Base-by-base conservation (phyloP, 768 basidiomycete genomes). In the Lentinula guzmanii region DNA sequence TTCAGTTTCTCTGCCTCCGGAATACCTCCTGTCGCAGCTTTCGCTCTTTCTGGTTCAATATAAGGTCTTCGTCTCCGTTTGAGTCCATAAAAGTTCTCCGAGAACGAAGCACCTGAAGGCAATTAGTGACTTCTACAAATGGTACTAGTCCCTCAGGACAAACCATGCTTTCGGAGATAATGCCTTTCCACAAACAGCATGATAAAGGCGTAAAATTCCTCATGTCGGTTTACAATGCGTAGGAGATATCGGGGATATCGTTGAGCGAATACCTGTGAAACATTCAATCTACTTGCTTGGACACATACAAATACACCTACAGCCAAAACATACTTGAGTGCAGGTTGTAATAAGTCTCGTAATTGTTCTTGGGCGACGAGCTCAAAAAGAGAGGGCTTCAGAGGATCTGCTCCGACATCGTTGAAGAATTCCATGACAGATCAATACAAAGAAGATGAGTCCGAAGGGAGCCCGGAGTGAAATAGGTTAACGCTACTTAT, bases 21-120 rank as follows among this genome's bases (percentile, higher is more conserved):
- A 35, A 86, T 73, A 3, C 86, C 84, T 11, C 84, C 86, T 9
- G 89, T 86, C 43, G 90, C 91, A 31, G 82, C 82, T 46, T 77
- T 75, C 1, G 87, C 82, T 60, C 90, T 81, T 45, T 89, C 84
- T 1, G 84, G 85, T 63, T 87, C 82, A 64, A 92, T 85, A 66
- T 83, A 82, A 3, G 91, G 89, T 61, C 81, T 78, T 41, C 90
- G 76, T 61, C 93, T 79, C 46, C 95, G 77, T 70, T 94, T 94
- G 52, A 99, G 74, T 0, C 93, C 93, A 73, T 98, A 98, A 71
- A 99, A 98, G 68, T 96, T 91, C 73, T 98, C 96, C 4, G 96
- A 82, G 69, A 98, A 95, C 1, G 93, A 94, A 21, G 95, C 92
- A 73, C 89, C 96, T 97, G 67, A 1, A 35, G 9, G 34, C 55